Base-by-base conservation (phyloP, 805 yeast genomes). In the Candida tibetensis region DNA sequence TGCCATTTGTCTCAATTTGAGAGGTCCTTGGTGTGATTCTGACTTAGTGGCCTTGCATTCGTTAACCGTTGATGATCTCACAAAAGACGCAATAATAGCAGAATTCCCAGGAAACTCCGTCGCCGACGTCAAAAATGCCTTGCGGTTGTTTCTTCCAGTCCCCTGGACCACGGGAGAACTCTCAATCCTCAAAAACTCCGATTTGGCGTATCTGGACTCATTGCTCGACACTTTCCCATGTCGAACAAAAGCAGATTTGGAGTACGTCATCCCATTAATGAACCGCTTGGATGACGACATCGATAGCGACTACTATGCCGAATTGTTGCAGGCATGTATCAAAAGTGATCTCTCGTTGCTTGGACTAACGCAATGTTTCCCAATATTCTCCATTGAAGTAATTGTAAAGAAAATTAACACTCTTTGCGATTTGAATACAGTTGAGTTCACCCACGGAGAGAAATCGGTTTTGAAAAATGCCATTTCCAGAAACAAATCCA, bases 371-470 rank as follows among this genome's bases (percentile, higher is more conserved):
- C 17, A 9, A 2, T 10, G 25, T 7, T 36, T 41, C 27, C 41
- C 37, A 12, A 18, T 8, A 10, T 8, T 30, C 17, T 14, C 30
- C 13, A 14, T 41, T 3, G 31, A 29, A 10, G 17, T 18, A 4
- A 43, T 49, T 7, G 43, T 44, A 17, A 42, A 33, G 14, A 29
- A 27, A 15, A 5, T 40, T 12, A 2, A 17, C 13, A 9, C 13
- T 4, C 17, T 9, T 16, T 15, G 28, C 17, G 23, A 27, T 17
- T 17, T 31, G n/a, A 16, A 33, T n/a, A n/a, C 23, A 3, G 17
- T 17, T 0, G 48, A 51, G 2, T 48, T 58, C 33, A 56, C 68
- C 4, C 36, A 40, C 4, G 58, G 58, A 3, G 69, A 63, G 36
- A 54, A 47, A 17, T 41, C 46, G 17, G 22, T 41, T 16, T 42